Evolutionary conservation across 805 yeast genomes (phyloP), one percentile per base, ranked within the genome.

Genomic region (Pichia gijzeniarum): DNA sequence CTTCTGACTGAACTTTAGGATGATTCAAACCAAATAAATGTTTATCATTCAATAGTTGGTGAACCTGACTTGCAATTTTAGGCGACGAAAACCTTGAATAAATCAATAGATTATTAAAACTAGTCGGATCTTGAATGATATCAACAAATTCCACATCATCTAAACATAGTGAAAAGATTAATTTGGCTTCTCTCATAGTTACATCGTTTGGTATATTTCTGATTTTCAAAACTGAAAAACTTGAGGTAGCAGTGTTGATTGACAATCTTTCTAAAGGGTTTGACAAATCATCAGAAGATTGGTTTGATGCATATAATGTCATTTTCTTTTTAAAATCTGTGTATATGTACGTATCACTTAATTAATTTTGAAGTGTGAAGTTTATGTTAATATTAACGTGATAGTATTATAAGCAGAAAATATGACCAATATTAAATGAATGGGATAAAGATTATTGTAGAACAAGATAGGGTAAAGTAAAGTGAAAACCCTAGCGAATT

Each of bases 161-260:
- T 50, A 70, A 64, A n/a, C 86, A 85, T 44, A 85, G 64, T 5
- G 91, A 74, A 59, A 85, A 85, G 7, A 85, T 71, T 14, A 82
- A 69, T 40, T 74, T 69, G 2, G 85, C 80, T 60, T 85, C 95
- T 60, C 93, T 73, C 31, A 71, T 52, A 2, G 85, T 62, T 25
- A 84, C 67, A 62, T 85, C 88, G 4, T 63, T 53, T 8, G 95
- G 93, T 12, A 82, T 57, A 56, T 81, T 82, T 53, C 69, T 68
- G 41, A 84, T 57, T 49, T 67, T 70, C 38, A 79, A 49, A 21
- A 58, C 47, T 5, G 44, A 20, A 4, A 28, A 41, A 19, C 30
- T 21, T 25, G 41, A 28, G 5, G 27, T 6, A 25, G 20, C 31
- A 12, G 28, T 43, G 32, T 35, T 35, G n/a, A 50, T 31, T 14